phyloP scores from a whole-genome alignment of 495 filamentous ascomycete species.

The Trichoderma virens region DNA sequence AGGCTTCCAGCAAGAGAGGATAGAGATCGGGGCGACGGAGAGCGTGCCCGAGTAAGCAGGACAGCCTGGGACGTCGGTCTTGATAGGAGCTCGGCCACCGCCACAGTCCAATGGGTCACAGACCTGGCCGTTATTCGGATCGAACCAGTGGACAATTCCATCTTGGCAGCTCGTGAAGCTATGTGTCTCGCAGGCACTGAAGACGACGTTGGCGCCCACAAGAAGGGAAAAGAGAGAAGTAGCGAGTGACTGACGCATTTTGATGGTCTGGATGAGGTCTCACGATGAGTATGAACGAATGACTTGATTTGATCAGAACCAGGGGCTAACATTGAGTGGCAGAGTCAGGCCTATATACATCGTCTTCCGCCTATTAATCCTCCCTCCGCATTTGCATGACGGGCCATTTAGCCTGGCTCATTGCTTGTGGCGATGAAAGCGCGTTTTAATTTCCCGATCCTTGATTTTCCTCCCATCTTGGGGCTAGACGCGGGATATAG shows the following conservation, averaged over 20 bases:
- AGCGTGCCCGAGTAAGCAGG: background rate
- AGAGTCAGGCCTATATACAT: no score
- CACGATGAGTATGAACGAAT: background rate
- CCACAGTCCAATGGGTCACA: slow-evolving; percentile 57
- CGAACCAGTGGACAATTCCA: slow-evolving; percentile 41
- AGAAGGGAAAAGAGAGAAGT: background rate
- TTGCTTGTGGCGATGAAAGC: no score
- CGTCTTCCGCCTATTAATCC: no score
- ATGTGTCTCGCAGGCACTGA: slow-evolving; percentile 10
- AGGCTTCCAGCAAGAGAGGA: background rate
- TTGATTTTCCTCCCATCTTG: no score
- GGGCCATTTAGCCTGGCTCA: no score
- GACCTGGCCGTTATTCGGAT: slow-evolving; percentile 51
- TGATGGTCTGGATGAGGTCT: background rate
- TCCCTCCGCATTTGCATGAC: no score
- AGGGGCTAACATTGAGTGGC: no score
- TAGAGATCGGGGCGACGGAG: background rate
- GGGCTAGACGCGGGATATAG: no score
- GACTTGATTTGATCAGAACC: background rate
- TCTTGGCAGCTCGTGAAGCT: slow-evolving; percentile 24
- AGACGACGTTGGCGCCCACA: background rate
- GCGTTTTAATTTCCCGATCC: no score
- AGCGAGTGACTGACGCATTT: background rate
- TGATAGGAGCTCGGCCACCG: slow-evolving; percentile 54
- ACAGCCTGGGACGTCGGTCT: slow-evolving; percentile 54